A percentile compares a stretch with the other conserved stretches of the same genome.
Conservation (phyloP, 768 basidiomycete genomes). For the Amyloporia xantha region DNA sequence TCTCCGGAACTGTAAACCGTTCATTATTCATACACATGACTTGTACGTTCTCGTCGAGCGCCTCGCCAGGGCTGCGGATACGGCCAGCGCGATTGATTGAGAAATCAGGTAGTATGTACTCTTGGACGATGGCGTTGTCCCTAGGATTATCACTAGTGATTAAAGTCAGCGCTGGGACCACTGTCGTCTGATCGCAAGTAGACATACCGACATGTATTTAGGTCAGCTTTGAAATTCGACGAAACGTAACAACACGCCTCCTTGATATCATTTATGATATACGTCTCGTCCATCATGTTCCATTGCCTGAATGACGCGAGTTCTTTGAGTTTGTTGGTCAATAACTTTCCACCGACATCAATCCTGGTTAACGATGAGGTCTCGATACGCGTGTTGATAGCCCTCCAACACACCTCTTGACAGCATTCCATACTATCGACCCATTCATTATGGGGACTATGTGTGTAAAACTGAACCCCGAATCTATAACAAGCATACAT, state of each 20-base stretch:
- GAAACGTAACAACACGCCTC: constrained; percentile 88
- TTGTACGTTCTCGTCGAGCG: constrained; percentile 50
- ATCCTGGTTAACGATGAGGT: constrained; percentile 45
- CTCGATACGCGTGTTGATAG: background rate
- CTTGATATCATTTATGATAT: constrained; percentile 90
- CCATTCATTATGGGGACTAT: constrained; percentile 78
- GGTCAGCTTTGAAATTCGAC: constrained; percentile 59
- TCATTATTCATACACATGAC: constrained; percentile 87
- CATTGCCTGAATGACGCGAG: constrained; percentile 92
- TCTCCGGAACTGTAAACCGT: constrained; percentile 87
- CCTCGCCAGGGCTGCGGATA: constrained; percentile 47
- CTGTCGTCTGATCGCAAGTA: background rate
- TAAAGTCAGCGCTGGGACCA: constrained; percentile 1
- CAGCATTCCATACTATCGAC: constrained; percentile 69
- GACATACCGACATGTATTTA: constrained; percentile 74
- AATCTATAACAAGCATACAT: constrained; percentile 79
- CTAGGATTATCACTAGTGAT: constrained; percentile 43
- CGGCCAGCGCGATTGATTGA: constrained; percentile 57
- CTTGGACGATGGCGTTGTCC: constrained; percentile 66
- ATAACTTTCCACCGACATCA: constrained; percentile 90
- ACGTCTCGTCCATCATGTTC: constrained; percentile 98
- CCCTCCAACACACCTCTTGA: constrained; percentile 53
- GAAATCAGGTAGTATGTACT: constrained; percentile 89
- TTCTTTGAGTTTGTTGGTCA: constrained; percentile 94
- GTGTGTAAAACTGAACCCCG: constrained; percentile 93